These are phyloP conservation scores for Larix kaempferi DNA, from an alignment of 75 land plant species.

Conservation along the genomic window DNA sequence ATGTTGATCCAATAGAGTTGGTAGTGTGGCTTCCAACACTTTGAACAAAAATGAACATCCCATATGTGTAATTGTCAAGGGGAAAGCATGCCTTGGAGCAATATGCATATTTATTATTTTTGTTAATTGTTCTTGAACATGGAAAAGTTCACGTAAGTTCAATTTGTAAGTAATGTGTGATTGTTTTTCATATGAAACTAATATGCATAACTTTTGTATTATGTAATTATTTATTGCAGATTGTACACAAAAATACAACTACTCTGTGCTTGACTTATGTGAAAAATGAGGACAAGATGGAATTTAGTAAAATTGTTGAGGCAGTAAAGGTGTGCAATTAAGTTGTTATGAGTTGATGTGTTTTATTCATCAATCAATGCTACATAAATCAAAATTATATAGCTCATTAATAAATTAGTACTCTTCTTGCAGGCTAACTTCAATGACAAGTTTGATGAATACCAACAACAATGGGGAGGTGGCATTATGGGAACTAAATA, in stretches of 20 bases:
- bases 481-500: slow-evolving; percentile 92
- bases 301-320: slow-evolving; percentile 60
- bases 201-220: not conserved
- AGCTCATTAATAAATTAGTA: not conserved
- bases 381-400: not conserved
- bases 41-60: slow-evolving; percentile 70
- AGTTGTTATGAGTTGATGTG: not conserved
- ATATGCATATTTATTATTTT: slow-evolving; percentile 11
- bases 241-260: slow-evolving; percentile 57
- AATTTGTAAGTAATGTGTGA: no score
- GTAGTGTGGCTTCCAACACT: slow-evolving; percentile 72
- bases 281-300: slow-evolving; percentile 54
- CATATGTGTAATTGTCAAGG: slow-evolving; percentile 71
- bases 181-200: no score
- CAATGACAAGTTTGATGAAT: slow-evolving; percentile 81
- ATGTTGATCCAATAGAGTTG: slow-evolving; percentile 76
- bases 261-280: slow-evolving; percentile 54
- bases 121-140: no score
- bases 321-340: slow-evolving; percentile 48
- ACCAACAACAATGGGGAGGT: slow-evolving; percentile 83
- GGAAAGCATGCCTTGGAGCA: slow-evolving; percentile 61
- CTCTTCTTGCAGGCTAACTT: slow-evolving; percentile 68
- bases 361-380: not conserved
- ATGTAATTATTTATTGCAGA: slow-evolving; percentile 14
- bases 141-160: no score